Evolutionary conservation across 768 basidiomycete genomes (phyloP).

Genomic region (Kwoniella newhampshirensis): DNA sequence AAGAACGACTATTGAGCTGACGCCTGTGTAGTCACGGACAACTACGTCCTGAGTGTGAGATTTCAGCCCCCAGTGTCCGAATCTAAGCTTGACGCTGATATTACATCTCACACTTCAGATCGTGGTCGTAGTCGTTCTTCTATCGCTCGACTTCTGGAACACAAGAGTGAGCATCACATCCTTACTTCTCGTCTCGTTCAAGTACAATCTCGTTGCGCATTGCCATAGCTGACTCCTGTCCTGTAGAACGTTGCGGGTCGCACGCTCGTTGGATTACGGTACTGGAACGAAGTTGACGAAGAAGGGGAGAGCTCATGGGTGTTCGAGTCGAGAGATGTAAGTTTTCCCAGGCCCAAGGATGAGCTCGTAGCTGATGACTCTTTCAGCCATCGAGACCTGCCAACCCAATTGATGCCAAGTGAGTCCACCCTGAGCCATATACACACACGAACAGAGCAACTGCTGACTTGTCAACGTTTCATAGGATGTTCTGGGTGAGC

Average conservation of each 20-base stretch:
- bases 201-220: not conserved
- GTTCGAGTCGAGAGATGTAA: conserved; percentile 92
- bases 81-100: conserved; percentile 8
- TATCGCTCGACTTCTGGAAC: conserved; percentile 99
- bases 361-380: not conserved
- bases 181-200: not conserved
- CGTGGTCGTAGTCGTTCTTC: conserved; percentile 84
- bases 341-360: conserved; percentile 34
- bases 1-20: too few species aligned
- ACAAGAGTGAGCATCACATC: conserved; percentile 64
- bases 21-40: conserved; percentile 65
- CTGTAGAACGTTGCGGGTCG: conserved; percentile 88
- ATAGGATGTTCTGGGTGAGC: conserved; percentile 89
- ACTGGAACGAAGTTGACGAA: conserved; percentile 99
- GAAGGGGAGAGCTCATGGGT: conserved; percentile 97
- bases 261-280: conserved; percentile 88
- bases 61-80: not conserved
- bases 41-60: conserved; percentile 89
- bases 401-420: conserved; percentile 85
- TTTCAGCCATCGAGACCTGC: conserved; percentile 80
- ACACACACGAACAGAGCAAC: conserved; percentile 4
- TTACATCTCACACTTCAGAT: conserved; percentile 64
- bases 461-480: conserved; percentile 4
- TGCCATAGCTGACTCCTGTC: not conserved
- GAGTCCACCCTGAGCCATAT: conserved; percentile 48